Evolutionary conservation across 192 early-diverging fungal genomes (phyloP).

Genomic region (Coemansia furcata): DNA sequence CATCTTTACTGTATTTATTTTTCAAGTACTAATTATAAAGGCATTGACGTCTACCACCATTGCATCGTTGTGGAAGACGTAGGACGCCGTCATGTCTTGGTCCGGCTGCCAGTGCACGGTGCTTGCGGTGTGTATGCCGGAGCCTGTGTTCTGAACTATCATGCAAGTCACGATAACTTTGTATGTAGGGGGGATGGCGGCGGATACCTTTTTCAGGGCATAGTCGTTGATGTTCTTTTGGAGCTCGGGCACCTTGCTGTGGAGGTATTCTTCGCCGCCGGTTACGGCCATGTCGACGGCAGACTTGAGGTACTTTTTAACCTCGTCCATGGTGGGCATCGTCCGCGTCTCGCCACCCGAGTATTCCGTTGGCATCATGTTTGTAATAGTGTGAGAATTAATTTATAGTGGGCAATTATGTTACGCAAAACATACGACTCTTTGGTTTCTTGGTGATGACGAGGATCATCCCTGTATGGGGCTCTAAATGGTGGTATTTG

Average conservation of each 20-base stretch:
- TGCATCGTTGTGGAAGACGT: slow-evolving; percentile 27
- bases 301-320: slow-evolving; percentile 31
- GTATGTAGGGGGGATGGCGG: slow-evolving; percentile 5
- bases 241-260: slow-evolving; percentile 18
- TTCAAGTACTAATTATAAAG: slow-evolving; percentile 20
- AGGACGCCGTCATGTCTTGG: slow-evolving; percentile 21
- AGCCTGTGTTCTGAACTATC: slow-evolving; percentile 38
- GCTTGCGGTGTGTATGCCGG: slow-evolving; percentile 36
- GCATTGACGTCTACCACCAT: slow-evolving; percentile 34
- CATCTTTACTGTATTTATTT: not conserved
- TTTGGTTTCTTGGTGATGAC: not conserved
- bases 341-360: not conserved
- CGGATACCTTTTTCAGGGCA: slow-evolving; percentile 33
- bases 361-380: not conserved
- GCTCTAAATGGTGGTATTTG: not conserved
- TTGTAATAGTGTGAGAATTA: not conserved
- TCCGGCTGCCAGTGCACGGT: slow-evolving; percentile 31
- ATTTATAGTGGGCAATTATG: not conserved
- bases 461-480: not conserved
- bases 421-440: not conserved
- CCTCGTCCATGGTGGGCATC: slow-evolving; percentile 11
- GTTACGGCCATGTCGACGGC: slow-evolving; percentile 40
- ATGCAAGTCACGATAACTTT: slow-evolving; percentile 41
- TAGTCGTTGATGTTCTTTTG: slow-evolving; percentile 47
- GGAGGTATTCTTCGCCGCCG: slow-evolving; percentile 36